Percentiles rank a stretch among this genome's conserved stretches.
Conservation (phyloP, 129 eudicot genomes). For the Flaveria robusta region DNA sequence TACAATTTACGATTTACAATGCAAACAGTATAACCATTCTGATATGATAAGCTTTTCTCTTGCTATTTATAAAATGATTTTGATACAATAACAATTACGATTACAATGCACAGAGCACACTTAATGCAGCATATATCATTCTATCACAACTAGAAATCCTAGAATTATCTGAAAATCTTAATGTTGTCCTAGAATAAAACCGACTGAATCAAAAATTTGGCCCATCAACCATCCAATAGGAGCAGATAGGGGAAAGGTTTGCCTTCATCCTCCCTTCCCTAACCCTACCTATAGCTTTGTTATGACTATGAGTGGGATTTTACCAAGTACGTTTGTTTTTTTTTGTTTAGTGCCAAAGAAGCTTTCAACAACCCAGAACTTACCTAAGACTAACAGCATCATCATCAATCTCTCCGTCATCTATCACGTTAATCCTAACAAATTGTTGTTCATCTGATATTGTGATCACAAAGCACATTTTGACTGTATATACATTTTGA, state of each 20-base stretch:
- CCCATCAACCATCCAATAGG: slow-evolving; percentile 7
- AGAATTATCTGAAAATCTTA: not conserved
- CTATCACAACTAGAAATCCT: no score
- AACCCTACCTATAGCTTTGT: no score
- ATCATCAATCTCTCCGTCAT: not conserved
- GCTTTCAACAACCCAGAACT: not conserved
- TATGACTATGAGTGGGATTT: no score
- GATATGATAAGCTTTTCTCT: no score
- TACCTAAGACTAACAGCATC: not conserved
- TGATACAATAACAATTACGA: not conserved
- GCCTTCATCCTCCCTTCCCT: no score
- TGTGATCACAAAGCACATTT: slow-evolving; percentile 1
- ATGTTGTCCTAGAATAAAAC: not conserved
- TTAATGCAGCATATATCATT: not conserved
- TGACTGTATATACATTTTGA: no score
- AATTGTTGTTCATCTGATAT: not conserved
- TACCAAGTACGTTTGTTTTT: no score
- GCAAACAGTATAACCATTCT: no score
- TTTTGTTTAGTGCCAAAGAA: no score
- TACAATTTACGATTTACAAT: no score
- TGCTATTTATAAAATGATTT: no score
- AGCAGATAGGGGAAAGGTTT: no score
- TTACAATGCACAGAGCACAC: not conserved
- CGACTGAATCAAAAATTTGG: not conserved
- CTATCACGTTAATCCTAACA: not conserved